A percentile compares a stretch with the other conserved stretches of the same genome.
Evolutionary conservation across 2,329 filamentous ascomycete species (phyloP).

Genomic region (Alternaria sp.): DNA sequence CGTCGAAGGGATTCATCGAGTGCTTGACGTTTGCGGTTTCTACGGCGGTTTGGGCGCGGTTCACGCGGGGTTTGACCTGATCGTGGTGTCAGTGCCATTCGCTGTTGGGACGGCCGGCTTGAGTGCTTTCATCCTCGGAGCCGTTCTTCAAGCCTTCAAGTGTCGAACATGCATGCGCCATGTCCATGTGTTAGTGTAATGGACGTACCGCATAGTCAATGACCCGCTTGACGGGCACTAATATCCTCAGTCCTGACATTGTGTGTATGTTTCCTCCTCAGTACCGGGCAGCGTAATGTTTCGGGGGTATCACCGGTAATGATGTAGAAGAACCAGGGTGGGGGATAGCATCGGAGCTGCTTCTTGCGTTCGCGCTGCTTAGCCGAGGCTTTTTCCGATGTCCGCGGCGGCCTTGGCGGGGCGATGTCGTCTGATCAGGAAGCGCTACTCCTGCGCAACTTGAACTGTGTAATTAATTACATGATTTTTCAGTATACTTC

Average conservation of each 20-base stretch:
- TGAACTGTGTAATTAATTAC: too few relatives aligned
- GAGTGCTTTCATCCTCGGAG: not conserved
- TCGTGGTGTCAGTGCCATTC: not conserved
- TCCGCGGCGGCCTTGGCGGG: conserved; percentile 12
- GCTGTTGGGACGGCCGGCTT: not conserved
- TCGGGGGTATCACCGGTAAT: not conserved
- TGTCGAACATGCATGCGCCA: not conserved
- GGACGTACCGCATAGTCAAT: conserved; percentile 63
- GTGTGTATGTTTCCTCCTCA: not conserved
- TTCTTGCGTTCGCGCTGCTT: conserved; percentile 7
- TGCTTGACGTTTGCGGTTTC: conserved; percentile 95
- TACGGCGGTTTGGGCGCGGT: conserved; percentile 79
- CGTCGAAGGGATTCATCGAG: conserved; percentile 99
- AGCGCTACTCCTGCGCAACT: not conserved
- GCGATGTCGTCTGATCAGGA: not conserved
- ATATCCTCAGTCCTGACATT: conserved; percentile 59
- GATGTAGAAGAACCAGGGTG: conserved; percentile 15
- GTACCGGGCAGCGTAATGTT: not conserved
- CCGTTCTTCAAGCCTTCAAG: not conserved
- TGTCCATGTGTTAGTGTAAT: not conserved
- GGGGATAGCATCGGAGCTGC: conserved; percentile 17
- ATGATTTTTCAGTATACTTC: too few relatives aligned
- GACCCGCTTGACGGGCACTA: conserved; percentile 64
- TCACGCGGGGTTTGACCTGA: conserved; percentile 73
- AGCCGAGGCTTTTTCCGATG: conserved; percentile 17